Conservation (phyloP, 768 basidiomycete species). For the Chlorophyllum brunneum region DNA sequence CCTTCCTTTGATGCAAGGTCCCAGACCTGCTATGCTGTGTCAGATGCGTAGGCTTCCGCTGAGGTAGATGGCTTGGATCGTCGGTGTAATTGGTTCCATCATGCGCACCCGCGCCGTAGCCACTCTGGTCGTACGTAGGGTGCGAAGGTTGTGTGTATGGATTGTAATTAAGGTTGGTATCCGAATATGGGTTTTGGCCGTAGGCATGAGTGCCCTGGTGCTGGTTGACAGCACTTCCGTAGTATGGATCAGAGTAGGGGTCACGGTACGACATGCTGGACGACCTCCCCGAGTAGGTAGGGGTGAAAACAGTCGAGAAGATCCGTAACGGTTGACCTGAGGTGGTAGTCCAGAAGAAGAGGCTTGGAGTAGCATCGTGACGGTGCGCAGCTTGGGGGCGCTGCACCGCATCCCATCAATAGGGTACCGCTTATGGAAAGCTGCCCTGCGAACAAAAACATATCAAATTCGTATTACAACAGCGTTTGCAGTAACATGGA, state of each 20-base stretch:
- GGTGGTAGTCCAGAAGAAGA: neutral
- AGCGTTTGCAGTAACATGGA: neutral
- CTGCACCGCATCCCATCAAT: constrained; percentile 9
- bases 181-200: constrained; percentile 24
- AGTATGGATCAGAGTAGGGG: constrained; percentile 40
- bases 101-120: constrained; percentile 17
- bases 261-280: constrained; percentile 50
- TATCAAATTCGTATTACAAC: no score
- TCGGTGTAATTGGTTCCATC: neutral
- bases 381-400: neutral
- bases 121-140: constrained; percentile 50
- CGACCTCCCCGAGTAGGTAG: constrained; percentile 16
- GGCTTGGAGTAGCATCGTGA: neutral
- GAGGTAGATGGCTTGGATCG: constrained; percentile 11
- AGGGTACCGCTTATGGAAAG: neutral
- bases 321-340: neutral
- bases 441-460: neutral
- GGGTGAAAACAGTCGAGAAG: neutral
- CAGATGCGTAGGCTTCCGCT: constrained; percentile 9
- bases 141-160: constrained; percentile 54
- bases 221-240: constrained; percentile 16
- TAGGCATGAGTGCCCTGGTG: constrained; percentile 21
- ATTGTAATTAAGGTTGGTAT: constrained; percentile 27
- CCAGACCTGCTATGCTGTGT: constrained; percentile 5
- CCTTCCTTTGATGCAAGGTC: constrained; percentile 3